Evolutionary conservation across 2,329 filamentous ascomycete genomes (phyloP).

Genomic region (Sarocladium brachiariae): DNA sequence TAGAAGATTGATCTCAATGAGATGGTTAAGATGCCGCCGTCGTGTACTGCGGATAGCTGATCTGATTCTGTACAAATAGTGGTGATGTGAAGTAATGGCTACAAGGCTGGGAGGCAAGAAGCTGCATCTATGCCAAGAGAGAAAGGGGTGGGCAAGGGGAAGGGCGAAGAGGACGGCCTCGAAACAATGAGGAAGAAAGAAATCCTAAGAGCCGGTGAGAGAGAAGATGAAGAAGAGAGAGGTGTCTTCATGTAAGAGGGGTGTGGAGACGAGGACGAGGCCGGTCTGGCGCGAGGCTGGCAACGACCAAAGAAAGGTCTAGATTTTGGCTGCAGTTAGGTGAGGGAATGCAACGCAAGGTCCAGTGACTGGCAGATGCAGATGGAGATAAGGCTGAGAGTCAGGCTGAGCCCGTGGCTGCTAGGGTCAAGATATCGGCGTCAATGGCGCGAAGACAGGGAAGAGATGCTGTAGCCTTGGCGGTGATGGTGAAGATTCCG

Average conservation of each 20-base stretch:
- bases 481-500: neutral
- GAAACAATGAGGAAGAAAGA: no score
- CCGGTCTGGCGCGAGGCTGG: neutral
- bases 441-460: neutral
- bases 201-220: no score
- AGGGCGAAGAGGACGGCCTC: no score
- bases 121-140: neutral
- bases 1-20: neutral
- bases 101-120: neutral
- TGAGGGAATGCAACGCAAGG: conserved; percentile 1
- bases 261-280: conserved; percentile 1
- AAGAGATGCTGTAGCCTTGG: neutral
- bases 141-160: neutral
- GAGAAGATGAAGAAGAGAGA: neutral
- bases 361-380: neutral
- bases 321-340: neutral
- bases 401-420: neutral
- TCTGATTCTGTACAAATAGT: neutral
- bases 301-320: neutral
- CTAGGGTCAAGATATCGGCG: neutral
- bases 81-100: neutral
- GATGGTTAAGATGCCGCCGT: conserved; percentile 9
- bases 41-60: conserved; percentile 1
- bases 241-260: neutral
- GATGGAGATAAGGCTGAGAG: neutral